Percentiles rank a stretch among this genome's conserved stretches.
phyloP scores from a whole-genome alignment of 2,329 filamentous ascomycete species.

The Arthrobotrys entomopaga region DNA sequence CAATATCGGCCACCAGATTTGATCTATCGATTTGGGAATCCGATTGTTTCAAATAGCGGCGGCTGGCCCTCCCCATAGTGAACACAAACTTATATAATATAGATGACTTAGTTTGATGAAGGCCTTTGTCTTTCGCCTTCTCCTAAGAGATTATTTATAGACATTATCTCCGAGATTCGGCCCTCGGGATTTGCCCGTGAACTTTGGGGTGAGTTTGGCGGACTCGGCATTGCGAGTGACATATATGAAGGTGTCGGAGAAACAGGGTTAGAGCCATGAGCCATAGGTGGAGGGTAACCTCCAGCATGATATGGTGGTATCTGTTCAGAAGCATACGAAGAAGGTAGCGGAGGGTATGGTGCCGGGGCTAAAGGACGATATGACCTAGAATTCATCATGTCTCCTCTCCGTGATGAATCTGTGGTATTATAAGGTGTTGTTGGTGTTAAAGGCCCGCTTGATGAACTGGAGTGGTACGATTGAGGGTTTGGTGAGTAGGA shows the following conservation, averaged over 20 bases:
- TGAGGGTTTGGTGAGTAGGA: constrained; percentile 47
- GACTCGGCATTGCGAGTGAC: constrained; percentile 51
- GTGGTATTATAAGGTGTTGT: constrained; percentile 42
- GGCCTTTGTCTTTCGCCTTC: constrained; percentile 44
- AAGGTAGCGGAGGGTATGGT: constrained; percentile 33
- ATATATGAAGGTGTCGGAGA: constrained; percentile 52
- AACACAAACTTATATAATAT: constrained; percentile 10
- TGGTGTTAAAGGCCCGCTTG: constrained; percentile 30
- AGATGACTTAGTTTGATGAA: constrained; percentile 35
- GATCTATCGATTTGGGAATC: not conserved
- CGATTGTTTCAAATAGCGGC: not conserved
- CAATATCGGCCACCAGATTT: too few species aligned
- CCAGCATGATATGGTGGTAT: constrained; percentile 37
- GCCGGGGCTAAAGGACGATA: constrained; percentile 49
- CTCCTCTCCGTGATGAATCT: constrained; percentile 31
- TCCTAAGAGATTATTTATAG: constrained; percentile 47
- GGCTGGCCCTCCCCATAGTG: not conserved
- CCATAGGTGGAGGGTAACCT: constrained; percentile 34
- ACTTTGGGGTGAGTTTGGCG: constrained; percentile 39
- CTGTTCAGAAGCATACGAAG: constrained; percentile 19
- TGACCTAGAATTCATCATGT: constrained; percentile 27
- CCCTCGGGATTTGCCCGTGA: constrained; percentile 24
- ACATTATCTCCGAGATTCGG: constrained; percentile 53
- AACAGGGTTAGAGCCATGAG: constrained; percentile 16
- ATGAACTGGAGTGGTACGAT: constrained; percentile 23